These are phyloP conservation scores for Drechslerella stenobrocha DNA, from an alignment of 2,329 filamentous ascomycete species.

Conservation along the genomic window DNA sequence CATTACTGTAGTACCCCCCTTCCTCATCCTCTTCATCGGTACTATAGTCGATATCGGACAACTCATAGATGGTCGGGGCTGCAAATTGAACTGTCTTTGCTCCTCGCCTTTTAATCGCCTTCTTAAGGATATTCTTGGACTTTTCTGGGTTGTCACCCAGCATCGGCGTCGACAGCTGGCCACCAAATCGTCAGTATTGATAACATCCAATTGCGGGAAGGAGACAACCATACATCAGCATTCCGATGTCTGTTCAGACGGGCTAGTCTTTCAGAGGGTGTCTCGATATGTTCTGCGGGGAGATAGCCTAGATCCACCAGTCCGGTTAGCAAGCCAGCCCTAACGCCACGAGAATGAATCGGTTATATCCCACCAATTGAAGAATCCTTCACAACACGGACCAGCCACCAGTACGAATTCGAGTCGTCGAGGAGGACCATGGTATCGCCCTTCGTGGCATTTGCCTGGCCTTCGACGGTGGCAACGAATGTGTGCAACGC, in stretches of 20 bases:
- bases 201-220: conserved; percentile 12
- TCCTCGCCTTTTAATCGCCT: conserved; percentile 78
- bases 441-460: conserved; percentile 96
- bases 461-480: conserved; percentile 96
- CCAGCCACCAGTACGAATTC: conserved; percentile 99
- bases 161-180: conserved; percentile 66
- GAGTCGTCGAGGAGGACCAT: conserved; percentile 98
- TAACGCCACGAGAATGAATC: conserved; percentile 2
- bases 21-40: conserved; percentile 71
- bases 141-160: conserved; percentile 70
- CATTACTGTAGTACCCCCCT: conserved; percentile 58
- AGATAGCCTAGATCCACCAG: conserved; percentile 71
- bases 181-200: conserved; percentile 52
- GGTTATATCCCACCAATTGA: conserved; percentile 71
- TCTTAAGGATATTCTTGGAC: conserved; percentile 78
- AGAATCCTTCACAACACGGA: conserved; percentile 93
- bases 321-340: conserved; percentile 49
- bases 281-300: conserved; percentile 97
- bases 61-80: conserved; percentile 82
- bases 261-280: conserved; percentile 89
- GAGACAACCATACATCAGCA: conserved; percentile 72
- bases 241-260: conserved; percentile 97
- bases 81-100: conserved; percentile 85
- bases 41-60: conserved; percentile 83
- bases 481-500: conserved; percentile 96